Evolutionary conservation across 2,329 filamentous ascomycete species (phyloP), one percentile per base, ranked within the genome.

Genomic region (Venturia pyrina): DNA sequence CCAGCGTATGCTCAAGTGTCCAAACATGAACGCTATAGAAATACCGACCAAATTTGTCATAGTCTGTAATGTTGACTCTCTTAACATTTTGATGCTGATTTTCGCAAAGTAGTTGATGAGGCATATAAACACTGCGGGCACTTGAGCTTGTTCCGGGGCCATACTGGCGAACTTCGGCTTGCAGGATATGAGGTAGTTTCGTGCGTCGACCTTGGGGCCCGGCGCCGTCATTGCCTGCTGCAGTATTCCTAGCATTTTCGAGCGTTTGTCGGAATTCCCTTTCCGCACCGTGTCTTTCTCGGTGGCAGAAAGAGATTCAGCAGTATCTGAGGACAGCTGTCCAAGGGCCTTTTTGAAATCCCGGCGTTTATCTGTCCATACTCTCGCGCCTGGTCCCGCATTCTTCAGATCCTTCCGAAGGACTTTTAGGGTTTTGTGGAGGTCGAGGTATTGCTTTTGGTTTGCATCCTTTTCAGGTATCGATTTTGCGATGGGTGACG

Each of bases 51-150:
- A 88, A 70, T 95, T 89, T 10, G 43, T 65, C 53, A 43, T 48
- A 4, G 34, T 53, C 53, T 40, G 21, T 85, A 81, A 64, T 84
- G 63, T 41, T 8, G 48, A 53, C 34, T 65, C 48, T 19, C 41
- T 74, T 62, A 80, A 76, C 69, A 92, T 89, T 60, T 82, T 83
- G 67, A 95, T 82, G 66, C 92, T 81, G 56, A 81, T 81, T 75
- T 96, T 96, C 70, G 88, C 81, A 69, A 93, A 87, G 63, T 89
- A 86, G 70, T 90, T 92, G 66, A 96, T 80, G 1, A 91, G 81
- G 73, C 92, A 96, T 34, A 96, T 78, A 68, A 90, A 84, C 6
- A 90, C 76, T 1, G 84, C 82, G 0, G 89, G 87, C 28, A 89
- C 76, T 24, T 82, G 78, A 28, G 81, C 83, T 75, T 19, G 76